A percentile compares a stretch with the other conserved stretches of the same genome.
Evolutionary conservation across 75 land plant species (phyloP).

Genomic region (Isoetes taiwanensis): DNA sequence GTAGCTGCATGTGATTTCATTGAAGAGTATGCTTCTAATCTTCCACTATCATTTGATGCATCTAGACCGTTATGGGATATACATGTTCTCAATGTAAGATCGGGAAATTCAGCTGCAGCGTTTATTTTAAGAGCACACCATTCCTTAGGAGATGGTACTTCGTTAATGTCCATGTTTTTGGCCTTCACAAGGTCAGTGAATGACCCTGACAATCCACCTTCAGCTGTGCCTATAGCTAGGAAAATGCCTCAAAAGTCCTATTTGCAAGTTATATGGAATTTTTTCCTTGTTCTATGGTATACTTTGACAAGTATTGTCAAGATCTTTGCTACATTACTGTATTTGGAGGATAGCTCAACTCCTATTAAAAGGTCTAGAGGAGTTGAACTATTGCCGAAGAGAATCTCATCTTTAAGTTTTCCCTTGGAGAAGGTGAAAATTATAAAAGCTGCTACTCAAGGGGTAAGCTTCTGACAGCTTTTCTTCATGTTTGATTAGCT

Average conservation of each 20-base stretch:
- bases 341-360: constrained; percentile 44
- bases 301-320: constrained; percentile 21
- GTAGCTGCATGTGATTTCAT: constrained; percentile 21
- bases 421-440: constrained; percentile 40
- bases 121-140: constrained; percentile 53
- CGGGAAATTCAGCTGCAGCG: constrained; percentile 30
- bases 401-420: constrained; percentile 26
- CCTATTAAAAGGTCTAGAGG: constrained; percentile 47
- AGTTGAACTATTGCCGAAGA: constrained; percentile 32
- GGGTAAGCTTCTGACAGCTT: constrained; percentile 23
- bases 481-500: background rate
- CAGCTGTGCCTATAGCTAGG: too few species aligned
- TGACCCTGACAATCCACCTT: constrained; percentile 43
- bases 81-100: constrained; percentile 40
- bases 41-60: constrained; percentile 29
- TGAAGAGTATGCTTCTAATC: constrained; percentile 36
- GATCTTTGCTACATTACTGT: constrained; percentile 25
- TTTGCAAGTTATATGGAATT: constrained; percentile 25
- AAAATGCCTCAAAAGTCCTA: too few species aligned
- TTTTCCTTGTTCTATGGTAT: constrained; percentile 31
- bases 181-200: constrained; percentile 42
- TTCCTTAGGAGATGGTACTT: constrained; percentile 72
- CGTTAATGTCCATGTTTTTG: constrained; percentile 67
- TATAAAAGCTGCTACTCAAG: constrained; percentile 39
- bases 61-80: constrained; percentile 59